Evolutionary conservation across 371 early-diverging fungal genomes (phyloP), one percentile per base, ranked within the genome.

Genomic region (Mortierella sp.): DNA sequence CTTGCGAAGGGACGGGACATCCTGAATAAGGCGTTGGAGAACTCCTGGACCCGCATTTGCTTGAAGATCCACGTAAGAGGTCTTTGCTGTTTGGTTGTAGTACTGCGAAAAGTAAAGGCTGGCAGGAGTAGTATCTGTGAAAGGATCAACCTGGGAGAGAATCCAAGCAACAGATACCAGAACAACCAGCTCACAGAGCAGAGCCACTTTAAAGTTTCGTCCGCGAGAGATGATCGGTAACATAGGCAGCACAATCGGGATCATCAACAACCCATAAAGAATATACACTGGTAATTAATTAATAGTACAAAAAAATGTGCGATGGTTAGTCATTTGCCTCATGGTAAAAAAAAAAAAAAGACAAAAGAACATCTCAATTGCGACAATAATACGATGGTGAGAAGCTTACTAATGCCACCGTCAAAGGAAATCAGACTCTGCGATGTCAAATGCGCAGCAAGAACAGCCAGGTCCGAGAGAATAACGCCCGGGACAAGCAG

Each of bases 211-310:
- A 47, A 83, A 83, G 58, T 83, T 74, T 40, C 84, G 39, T 58
- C 66, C 84, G 1, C 79, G 72, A 34, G 84, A 72, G 16, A 83
- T 73, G 31, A 58, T 70, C 6, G 84, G 84, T 7, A 83, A 26
- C 1, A 72, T 45, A 11, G 68, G 72, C 31, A 83, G 63, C 7
- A 73, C 11, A 29, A 83, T 41, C 3, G 84, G 84, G 24, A 83
- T 79, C 67, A 76, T n/a, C 11, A 76, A 16, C 1, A 73, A 1
- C 0, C 84, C 84, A 69, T 83, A 83, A 9, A 79, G 19, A 8
- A 73, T 63, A 24, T 83, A 83, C 68, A 83, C 84, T 83, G 48
- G 34, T 8, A 72, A 34, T n/a, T n/a, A n/a, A n/a, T n/a, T n/a
- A n/a, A n/a, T n/a, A n/a, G n/a, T n/a, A 52, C 16, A 34, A 40